Base-by-base conservation (phyloP, 495 filamentous ascomycete genomes). In the Hypoxylon lenormandii region DNA sequence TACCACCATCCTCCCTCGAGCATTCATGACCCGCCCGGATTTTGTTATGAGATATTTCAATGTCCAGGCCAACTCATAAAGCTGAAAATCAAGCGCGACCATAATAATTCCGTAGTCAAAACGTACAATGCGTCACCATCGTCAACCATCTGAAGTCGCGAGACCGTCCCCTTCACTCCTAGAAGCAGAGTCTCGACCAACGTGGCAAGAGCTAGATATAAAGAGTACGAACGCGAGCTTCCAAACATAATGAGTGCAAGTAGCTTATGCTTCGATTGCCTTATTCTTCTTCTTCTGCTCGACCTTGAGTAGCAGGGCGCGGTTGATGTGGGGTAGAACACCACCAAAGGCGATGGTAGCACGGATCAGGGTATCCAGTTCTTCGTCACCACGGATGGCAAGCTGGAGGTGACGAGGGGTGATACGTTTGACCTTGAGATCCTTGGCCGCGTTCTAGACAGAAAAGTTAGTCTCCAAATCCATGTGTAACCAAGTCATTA, bases 361-460 rank as follows among this genome's bases (percentile, higher is more conserved):
- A 71, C 96, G 91, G 78, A 98, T 98, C 30, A 98, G 85, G 38
- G 93, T 98, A 74, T 98, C 95, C 69, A 98, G 85, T 82, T 98
- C 95, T 83, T 98, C 95, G 79, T 98, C 95, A 75, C 95, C 95
- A 72, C 95, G 93, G 80, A 98, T 98, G 71, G 95, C 95, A 47
- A 98, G 92, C 80, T 98, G 95, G 69, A 98, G 83, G 80, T 98
- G 95, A 76, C 95, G 95, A 28, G 95, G 95, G 3, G 95, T 98
- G 82, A 98, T 98, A 81, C 95, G 95, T 90, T 98, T 98, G 82
- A 98, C 95, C 81, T 98, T 98, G 72, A 98, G 90, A 80, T 98
- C 95, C 85, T 98, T 98, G 78, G 95, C 95, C 33, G 95, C 95
- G 77, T 98, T 98, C 85, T 88, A 69, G 45, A 47, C 46, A 70